Conservation (phyloP, 371 early-diverging fungal genomes). For the Mortierella sp. region DNA sequence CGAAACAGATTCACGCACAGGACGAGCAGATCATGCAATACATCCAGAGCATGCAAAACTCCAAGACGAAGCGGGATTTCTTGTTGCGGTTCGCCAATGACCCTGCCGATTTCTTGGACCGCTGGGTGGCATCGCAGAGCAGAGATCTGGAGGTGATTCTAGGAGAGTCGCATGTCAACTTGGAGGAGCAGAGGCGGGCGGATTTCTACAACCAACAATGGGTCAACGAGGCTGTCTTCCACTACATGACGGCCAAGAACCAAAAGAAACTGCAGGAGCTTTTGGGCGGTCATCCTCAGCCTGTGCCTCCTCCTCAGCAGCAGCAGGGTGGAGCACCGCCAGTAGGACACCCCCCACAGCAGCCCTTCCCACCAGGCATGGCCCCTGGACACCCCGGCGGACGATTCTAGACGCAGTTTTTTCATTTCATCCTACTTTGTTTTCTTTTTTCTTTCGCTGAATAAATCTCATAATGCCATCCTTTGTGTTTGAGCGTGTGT, state of each 20-base stretch:
- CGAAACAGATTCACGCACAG: slow-evolving; percentile 70
- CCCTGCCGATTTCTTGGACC: slow-evolving; percentile 92
- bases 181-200: slow-evolving; percentile 84
- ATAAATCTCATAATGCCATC: slow-evolving; percentile 10
- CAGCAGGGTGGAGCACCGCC: slow-evolving; percentile 12
- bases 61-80: slow-evolving; percentile 94
- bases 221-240: slow-evolving; percentile 93
- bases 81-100: slow-evolving; percentile 88
- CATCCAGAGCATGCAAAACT: slow-evolving; percentile 87
- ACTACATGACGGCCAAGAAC: slow-evolving; percentile 81
- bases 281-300: slow-evolving; percentile 35
- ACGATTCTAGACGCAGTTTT: slow-evolving; percentile 12
- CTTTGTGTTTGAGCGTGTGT: neutral
- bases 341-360: slow-evolving; percentile 23
- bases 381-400: slow-evolving; percentile 30
- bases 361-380: slow-evolving; percentile 38
- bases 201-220: slow-evolving; percentile 90
- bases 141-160: slow-evolving; percentile 91
- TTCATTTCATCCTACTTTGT: neutral
- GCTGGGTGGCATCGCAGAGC: slow-evolving; percentile 93
- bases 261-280: slow-evolving; percentile 55
- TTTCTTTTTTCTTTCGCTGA: slow-evolving; percentile 12
- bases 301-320: slow-evolving; percentile 22
- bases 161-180: slow-evolving; percentile 87
- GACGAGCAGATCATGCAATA: slow-evolving; percentile 80